phyloP scores from a whole-genome alignment of 2,329 filamentous ascomycete species.

The Diaporthe vexans region DNA sequence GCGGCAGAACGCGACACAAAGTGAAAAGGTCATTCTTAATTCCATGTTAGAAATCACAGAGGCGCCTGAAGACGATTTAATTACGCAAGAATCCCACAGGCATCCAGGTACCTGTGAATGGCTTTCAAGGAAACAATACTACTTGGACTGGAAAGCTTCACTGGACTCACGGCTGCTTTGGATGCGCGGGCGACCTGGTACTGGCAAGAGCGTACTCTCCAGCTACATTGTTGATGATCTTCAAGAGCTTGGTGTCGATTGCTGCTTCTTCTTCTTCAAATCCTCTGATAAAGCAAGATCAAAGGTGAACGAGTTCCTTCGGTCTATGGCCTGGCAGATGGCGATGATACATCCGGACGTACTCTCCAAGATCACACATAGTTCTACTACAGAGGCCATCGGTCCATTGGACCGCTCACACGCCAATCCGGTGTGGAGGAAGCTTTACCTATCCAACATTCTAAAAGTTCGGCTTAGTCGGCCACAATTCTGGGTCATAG shows the following conservation, averaged over 20 bases:
- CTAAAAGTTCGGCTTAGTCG: constrained; percentile 43
- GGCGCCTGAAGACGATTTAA: constrained; percentile 43
- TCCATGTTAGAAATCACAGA: constrained; percentile 10
- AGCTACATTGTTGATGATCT: constrained; percentile 42
- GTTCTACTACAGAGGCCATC: constrained; percentile 29
- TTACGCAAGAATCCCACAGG: constrained; percentile 32
- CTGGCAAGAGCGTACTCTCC: constrained; percentile 44
- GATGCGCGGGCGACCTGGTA: constrained; percentile 44
- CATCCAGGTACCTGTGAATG: constrained; percentile 41
- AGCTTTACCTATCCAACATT: constrained; percentile 45
- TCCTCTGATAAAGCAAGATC: constrained; percentile 56
- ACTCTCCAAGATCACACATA: constrained; percentile 37
- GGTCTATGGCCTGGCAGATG: constrained; percentile 52
- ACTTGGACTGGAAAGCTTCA: constrained; percentile 35
- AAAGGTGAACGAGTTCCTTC: constrained; percentile 43
- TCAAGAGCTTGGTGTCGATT: constrained; percentile 29
- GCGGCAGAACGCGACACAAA: background rate
- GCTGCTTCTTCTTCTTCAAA: constrained; percentile 45
- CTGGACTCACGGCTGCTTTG: constrained; percentile 36
- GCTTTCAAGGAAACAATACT: constrained; percentile 35
- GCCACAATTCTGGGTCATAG: constrained; percentile 51
- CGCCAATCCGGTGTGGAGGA: constrained; percentile 47
- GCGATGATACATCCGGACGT: constrained; percentile 46
- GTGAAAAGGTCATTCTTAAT: background rate
- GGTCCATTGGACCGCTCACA: constrained; percentile 45